A percentile compares a stretch with the other conserved stretches of the same genome.
Evolutionary conservation across 2,329 filamentous ascomycete species (phyloP).

Genomic region (Hypoxylon rubiginosum): DNA sequence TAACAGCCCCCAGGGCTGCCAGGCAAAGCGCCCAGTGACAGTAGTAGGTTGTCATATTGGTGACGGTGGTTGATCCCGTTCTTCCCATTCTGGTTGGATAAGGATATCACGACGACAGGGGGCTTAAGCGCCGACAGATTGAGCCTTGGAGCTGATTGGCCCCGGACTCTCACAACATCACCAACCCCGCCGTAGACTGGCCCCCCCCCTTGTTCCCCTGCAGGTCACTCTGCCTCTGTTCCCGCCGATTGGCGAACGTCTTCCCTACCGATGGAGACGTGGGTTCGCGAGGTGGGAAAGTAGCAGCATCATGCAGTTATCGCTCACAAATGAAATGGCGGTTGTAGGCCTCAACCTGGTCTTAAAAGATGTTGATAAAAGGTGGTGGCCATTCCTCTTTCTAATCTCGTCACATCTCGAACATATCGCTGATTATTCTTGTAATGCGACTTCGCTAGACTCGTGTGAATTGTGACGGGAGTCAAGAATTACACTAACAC

Average conservation of each 20-base stretch:
- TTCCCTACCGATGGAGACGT: slow-evolving; percentile 24
- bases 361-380: slow-evolving; percentile 29
- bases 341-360: slow-evolving; percentile 15
- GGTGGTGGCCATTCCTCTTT: slow-evolving; percentile 34
- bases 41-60: slow-evolving; percentile 48
- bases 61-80: slow-evolving; percentile 43
- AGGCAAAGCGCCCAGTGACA: slow-evolving; percentile 57
- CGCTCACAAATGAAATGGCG: slow-evolving; percentile 25
- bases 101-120: slow-evolving; percentile 46
- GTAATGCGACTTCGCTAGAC: slow-evolving; percentile 16
- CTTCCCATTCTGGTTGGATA: slow-evolving; percentile 51
- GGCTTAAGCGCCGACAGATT: slow-evolving; percentile 50
- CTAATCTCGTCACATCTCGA: slow-evolving; percentile 32
- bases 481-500: not conserved
- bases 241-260: slow-evolving; percentile 34
- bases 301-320: slow-evolving; percentile 7
- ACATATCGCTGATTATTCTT: slow-evolving; percentile 17
- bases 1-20: slow-evolving; percentile 55
- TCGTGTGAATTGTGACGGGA: slow-evolving; percentile 13
- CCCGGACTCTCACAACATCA: slow-evolving; percentile 39
- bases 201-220: slow-evolving; percentile 32
- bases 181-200: slow-evolving; percentile 45
- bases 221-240: slow-evolving; percentile 33
- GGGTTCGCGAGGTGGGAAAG: slow-evolving; percentile 18
- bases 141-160: slow-evolving; percentile 48